Conservation (phyloP, 73 alveolate genomes). For the Stentor roeselii region DNA sequence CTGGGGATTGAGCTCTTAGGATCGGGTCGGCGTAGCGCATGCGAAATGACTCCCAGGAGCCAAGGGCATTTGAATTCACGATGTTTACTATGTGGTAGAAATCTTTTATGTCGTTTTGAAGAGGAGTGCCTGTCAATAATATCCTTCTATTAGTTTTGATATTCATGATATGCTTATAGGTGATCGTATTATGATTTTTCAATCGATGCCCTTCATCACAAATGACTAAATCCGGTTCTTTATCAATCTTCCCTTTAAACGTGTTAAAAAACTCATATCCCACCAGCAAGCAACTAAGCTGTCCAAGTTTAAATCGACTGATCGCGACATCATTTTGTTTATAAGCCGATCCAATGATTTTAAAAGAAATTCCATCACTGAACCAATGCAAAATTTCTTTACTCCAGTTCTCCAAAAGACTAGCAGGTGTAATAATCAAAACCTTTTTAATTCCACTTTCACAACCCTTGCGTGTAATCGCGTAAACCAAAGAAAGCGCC, state of each 20-base stretch:
- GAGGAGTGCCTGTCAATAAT: conserved; percentile 97
- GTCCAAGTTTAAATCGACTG: background rate
- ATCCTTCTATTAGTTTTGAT: conserved; percentile 58
- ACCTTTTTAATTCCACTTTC: conserved; percentile 28
- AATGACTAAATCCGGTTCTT: conserved; percentile 55
- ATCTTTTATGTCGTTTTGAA: conserved; percentile 85
- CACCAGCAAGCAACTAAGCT: conserved; percentile 25
- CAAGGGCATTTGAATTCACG: conserved; percentile 45
- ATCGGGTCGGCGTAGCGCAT: conserved; percentile 37
- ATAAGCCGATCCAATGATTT: conserved; percentile 27
- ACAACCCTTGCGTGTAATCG: conserved; percentile 27
- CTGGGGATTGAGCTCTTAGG: conserved; percentile 25
- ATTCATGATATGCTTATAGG: conserved; percentile 44
- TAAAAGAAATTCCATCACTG: conserved; percentile 26
- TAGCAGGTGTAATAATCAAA: conserved; percentile 50
- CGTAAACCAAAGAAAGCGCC: conserved; percentile 41
- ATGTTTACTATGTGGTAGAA: conserved; percentile 53
- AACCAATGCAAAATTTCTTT: conserved; percentile 52
- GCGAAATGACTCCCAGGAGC: conserved; percentile 30
- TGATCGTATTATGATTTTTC: conserved; percentile 62
- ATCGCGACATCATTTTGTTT: conserved; percentile 27
- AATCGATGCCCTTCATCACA: conserved; percentile 86
- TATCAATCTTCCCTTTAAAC: conserved; percentile 27
- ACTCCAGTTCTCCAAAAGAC: conserved; percentile 53
- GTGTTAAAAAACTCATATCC: conserved; percentile 42